Percentiles rank a stretch among this genome's conserved stretches.
These are phyloP conservation scores for Fistulinella prunicolor DNA, from an alignment of 768 basidiomycete species.

Conservation along the genomic window DNA sequence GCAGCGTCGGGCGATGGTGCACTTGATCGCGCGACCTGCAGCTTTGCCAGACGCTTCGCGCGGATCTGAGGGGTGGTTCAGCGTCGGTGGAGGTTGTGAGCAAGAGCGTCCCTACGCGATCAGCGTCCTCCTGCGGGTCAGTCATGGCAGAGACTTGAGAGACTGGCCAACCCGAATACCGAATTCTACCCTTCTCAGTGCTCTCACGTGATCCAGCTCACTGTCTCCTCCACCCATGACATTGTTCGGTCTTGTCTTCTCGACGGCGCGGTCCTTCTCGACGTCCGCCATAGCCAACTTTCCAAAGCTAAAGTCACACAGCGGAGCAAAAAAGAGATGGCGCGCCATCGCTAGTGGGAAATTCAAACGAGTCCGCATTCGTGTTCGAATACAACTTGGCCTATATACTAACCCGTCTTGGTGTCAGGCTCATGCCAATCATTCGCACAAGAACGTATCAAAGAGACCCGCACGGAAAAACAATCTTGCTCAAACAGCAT, in stretches of 20 bases:
- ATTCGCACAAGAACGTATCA: constrained; percentile 67
- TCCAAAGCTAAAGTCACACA: constrained; percentile 79
- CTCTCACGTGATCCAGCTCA: constrained; percentile 17
- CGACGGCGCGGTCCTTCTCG: constrained; percentile 51
- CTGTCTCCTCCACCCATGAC: constrained; percentile 28
- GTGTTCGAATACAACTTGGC: not conserved
- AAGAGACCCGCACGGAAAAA: constrained; percentile 69
- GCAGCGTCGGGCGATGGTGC: constrained; percentile 32
- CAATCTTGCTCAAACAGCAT: constrained; percentile 59
- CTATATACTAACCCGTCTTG: constrained; percentile 4
- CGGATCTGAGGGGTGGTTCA: constrained; percentile 60
- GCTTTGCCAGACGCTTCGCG: constrained; percentile 84
- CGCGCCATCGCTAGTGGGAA: constrained; percentile 60
- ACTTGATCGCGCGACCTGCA: constrained; percentile 49
- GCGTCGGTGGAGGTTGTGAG: not conserved
- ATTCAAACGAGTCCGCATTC: constrained; percentile 69
- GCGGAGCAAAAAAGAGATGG: constrained; percentile 81
- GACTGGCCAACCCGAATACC: no score
- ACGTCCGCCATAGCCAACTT: constrained; percentile 53
- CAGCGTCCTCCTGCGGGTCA: constrained; percentile 74
- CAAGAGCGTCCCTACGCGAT: constrained; percentile 49
- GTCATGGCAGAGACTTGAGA: constrained; percentile 23
- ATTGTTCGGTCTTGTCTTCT: constrained; percentile 21
- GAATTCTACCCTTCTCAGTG: no score
- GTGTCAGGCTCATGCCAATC: constrained; percentile 62